These are phyloP conservation scores for Lotmaria passim DNA, from an alignment of 208 protist genomes.

Conservation along the genomic window DNA sequence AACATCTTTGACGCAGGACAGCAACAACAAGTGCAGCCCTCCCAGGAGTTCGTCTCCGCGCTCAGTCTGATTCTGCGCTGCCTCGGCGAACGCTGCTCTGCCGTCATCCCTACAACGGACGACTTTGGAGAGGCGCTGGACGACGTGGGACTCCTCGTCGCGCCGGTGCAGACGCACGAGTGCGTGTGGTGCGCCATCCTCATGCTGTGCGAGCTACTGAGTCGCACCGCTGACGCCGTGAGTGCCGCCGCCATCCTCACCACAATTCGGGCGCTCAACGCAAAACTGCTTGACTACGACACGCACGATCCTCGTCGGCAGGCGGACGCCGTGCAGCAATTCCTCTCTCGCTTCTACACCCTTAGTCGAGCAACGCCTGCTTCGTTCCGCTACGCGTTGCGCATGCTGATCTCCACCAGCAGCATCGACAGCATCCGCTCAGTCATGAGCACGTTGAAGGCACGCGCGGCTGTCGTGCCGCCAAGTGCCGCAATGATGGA, in stretches of 20 bases:
- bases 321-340: slow-evolving; percentile 21
- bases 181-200: slow-evolving; percentile 32
- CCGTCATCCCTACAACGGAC: slow-evolving; percentile 11
- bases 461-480: slow-evolving; percentile 1
- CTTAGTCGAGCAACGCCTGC: slow-evolving; percentile 21
- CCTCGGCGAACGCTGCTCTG: slow-evolving; percentile 24
- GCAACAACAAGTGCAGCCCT: slow-evolving; percentile 1
- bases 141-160: slow-evolving; percentile 25
- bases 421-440: slow-evolving; percentile 7
- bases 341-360: slow-evolving; percentile 32
- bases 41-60: slow-evolving; percentile 20
- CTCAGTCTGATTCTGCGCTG: slow-evolving; percentile 27
- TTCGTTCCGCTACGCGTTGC: slow-evolving; percentile 25
- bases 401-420: slow-evolving; percentile 8
- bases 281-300: slow-evolving; percentile 9
- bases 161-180: slow-evolving; percentile 21
- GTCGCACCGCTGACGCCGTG: slow-evolving; percentile 16
- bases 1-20: slow-evolving; percentile 13
- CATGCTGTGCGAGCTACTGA: slow-evolving; percentile 27
- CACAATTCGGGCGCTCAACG: slow-evolving; percentile 21
- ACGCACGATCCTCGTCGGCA: slow-evolving; percentile 10
- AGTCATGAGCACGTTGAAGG: slow-evolving; percentile 17
- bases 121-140: slow-evolving; percentile 26
- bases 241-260: slow-evolving; percentile 21
- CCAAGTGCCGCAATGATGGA: background rate